Evolutionary conservation across 1,284 basidiomycete species (phyloP).

Genomic region (Cutaneotrichosporon mucoides): DNA sequence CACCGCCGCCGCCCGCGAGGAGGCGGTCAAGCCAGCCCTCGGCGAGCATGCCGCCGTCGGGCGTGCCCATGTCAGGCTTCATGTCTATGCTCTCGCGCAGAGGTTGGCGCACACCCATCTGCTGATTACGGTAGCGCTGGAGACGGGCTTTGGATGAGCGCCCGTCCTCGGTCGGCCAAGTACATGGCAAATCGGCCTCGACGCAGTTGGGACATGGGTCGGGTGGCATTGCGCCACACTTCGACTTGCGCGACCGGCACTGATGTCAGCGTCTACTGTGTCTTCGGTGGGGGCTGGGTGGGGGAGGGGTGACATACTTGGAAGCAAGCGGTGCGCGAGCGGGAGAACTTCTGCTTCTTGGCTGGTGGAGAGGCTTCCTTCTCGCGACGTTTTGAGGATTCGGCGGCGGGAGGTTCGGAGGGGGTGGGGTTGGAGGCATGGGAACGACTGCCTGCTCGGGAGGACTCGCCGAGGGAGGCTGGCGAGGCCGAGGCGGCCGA

Average conservation of each 20-base stretch:
- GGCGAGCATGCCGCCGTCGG: neutral
- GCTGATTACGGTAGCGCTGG: constrained; percentile 13
- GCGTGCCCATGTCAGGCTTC: too few relatives aligned
- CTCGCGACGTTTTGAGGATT: neutral
- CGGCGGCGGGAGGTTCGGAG: neutral
- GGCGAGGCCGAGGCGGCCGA: too few relatives aligned
- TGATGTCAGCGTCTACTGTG: constrained; percentile 11
- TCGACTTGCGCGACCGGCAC: constrained; percentile 28
- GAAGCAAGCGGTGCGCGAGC: constrained; percentile 21
- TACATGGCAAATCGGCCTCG: constrained; percentile 21
- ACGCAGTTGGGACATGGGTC: constrained; percentile 29
- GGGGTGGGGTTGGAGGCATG: too few relatives aligned
- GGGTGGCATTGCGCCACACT: constrained; percentile 26
- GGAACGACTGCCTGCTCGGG: too few relatives aligned
- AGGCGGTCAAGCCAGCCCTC: constrained; percentile 16
- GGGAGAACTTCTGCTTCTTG: constrained; percentile 28
- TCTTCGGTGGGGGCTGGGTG: too few relatives aligned
- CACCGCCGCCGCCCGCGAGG: neutral
- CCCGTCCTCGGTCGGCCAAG: constrained; percentile 29
- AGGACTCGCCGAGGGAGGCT: too few relatives aligned
- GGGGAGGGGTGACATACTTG: neutral
- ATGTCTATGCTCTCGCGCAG: too few relatives aligned
- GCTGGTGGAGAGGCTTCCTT: constrained; percentile 4
- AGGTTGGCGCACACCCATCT: neutral
- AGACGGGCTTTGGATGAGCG: constrained; percentile 22